phyloP scores from a whole-genome alignment of 2,329 filamentous ascomycete genomes.

The Rasamsonia emersonii region DNA sequence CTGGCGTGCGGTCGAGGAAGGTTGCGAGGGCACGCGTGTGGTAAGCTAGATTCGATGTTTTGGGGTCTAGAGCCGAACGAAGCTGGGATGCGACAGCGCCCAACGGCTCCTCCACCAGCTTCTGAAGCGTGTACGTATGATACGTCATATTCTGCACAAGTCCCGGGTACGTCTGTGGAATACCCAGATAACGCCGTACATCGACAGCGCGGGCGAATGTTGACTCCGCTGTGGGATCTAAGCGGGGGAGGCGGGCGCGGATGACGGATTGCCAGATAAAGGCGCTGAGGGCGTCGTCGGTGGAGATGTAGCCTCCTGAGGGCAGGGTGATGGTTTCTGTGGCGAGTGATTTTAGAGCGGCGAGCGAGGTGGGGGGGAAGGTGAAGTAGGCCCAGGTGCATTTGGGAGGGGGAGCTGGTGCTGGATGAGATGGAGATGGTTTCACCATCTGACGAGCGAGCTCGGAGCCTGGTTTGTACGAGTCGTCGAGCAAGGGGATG shows the following conservation, averaged over 20 bases:
- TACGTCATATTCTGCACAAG: slow-evolving; percentile 42
- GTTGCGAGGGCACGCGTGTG: slow-evolving; percentile 33
- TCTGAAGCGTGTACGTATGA: slow-evolving; percentile 20
- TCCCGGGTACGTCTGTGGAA: slow-evolving; percentile 41
- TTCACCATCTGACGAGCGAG: not conserved
- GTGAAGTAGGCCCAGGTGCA: slow-evolving; percentile 40
- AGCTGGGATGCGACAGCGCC: slow-evolving; percentile 31
- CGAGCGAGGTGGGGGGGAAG: slow-evolving; percentile 32
- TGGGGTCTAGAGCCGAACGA: slow-evolving; percentile 31
- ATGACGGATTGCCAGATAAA: slow-evolving; percentile 43
- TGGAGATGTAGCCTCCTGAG: slow-evolving; percentile 37
- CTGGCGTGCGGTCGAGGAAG: too few species aligned
- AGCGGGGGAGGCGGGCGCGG: slow-evolving; percentile 32
- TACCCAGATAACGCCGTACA: slow-evolving; percentile 34
- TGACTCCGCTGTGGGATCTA: slow-evolving; percentile 15
- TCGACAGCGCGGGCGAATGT: slow-evolving; percentile 43
- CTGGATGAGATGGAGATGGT: slow-evolving; percentile 21
- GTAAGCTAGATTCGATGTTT: slow-evolving; percentile 24
- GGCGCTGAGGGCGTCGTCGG: slow-evolving; percentile 46
- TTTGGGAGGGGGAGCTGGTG: slow-evolving; percentile 16
- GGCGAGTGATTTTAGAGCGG: slow-evolving; percentile 30
- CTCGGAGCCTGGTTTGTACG: slow-evolving; percentile 4
- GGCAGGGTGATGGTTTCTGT: slow-evolving; percentile 22
- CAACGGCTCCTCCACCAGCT: slow-evolving; percentile 22
- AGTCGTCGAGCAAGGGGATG: slow-evolving; percentile 33